Percentiles rank a stretch among this genome's conserved stretches.
These are phyloP conservation scores for Scheffersomyces insectosa DNA, from an alignment of 1,139 yeast species.

Conservation along the genomic window DNA sequence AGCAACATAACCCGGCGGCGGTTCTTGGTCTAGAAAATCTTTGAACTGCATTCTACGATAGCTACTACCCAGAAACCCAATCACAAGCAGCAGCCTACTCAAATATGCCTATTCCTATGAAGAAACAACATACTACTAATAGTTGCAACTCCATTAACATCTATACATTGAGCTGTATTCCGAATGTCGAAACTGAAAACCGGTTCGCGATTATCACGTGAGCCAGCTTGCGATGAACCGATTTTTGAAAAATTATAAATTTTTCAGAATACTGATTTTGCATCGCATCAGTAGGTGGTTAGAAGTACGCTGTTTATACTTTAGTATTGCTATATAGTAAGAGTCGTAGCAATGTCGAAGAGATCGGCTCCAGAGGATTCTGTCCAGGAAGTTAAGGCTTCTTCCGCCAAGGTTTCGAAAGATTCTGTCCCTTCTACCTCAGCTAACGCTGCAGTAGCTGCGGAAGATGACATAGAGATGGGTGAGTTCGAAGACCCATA, in stretches of 20 bases:
- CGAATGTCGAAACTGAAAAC: too few species aligned
- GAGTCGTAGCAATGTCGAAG: constrained; percentile 52
- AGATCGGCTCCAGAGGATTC: constrained; percentile 51
- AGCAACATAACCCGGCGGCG: constrained; percentile 89
- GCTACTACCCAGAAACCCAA: too few species aligned
- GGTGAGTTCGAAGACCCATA: constrained; percentile 94
- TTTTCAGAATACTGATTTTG: neutral
- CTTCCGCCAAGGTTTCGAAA: constrained; percentile 24
- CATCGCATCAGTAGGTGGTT: too few species aligned
- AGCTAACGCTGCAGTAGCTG: constrained; percentile 17
- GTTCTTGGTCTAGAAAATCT: constrained; percentile 78
- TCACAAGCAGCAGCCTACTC: too few species aligned
- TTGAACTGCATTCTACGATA: constrained; percentile 43
- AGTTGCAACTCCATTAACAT: too few species aligned
- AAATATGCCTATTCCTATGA: too few species aligned
- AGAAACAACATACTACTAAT: too few species aligned
- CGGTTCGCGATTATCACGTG: neutral
- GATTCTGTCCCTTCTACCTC: constrained; percentile 16
- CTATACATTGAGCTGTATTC: too few species aligned
- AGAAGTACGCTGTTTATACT: too few species aligned
- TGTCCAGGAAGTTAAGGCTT: constrained; percentile 25
- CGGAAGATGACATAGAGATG: constrained; percentile 54
- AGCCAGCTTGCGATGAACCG: neutral
- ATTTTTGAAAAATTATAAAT: neutral
- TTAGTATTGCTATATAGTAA: constrained; percentile 1